Evolutionary conservation across 2,329 filamentous ascomycete species (phyloP), one percentile per base, ranked within the genome.

Genomic region (Tolypocladium amazonense): DNA sequence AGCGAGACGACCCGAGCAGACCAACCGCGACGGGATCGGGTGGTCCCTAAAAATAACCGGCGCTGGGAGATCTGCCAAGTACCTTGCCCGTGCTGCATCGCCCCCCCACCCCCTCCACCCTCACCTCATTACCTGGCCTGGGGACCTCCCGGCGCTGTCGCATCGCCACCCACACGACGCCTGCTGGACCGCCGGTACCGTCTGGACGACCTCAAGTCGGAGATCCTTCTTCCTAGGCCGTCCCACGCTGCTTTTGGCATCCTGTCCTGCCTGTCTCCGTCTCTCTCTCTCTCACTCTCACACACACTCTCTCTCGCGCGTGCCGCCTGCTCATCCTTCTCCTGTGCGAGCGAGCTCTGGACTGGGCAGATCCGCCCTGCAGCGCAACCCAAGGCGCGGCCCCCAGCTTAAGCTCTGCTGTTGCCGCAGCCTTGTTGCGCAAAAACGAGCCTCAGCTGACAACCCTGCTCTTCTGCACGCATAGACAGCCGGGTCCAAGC

Each of bases 391-490:
- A n/a, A 30, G 23, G 50, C 50, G 50, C 30, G 20, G 50, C 30
- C 47, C 30, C 18, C 4, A 35, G n/a, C 30, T 4, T 15, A 4
- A 53, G 50, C 30, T 18, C 35, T n/a, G 50, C 50, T 53, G 18
- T 11, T 35, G 30, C 30, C 30, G 30, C 18, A 53, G 50, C 50
- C 30, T 53, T 20, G 50, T 53, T 35, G 50, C 20, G 9, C 50
- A 14, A 14, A 35, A 20, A 35, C 50, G 50, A 35, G 30, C 30
- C 18, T 56, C 25, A 43, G 67, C 67, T 69, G 68, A 69, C 66
- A 62, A 62, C 64, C 63, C 66, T 61, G 62, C 63, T 63, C 54
- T 41, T 64, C 60, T 64, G 67, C 67, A 43, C 38, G 18, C 37
- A 20, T 11, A 43, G 38, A 33, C 61, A 67, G 20, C 30, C 27